Conservation (phyloP, 805 yeast species). For the Yarrowia sp. region DNA sequence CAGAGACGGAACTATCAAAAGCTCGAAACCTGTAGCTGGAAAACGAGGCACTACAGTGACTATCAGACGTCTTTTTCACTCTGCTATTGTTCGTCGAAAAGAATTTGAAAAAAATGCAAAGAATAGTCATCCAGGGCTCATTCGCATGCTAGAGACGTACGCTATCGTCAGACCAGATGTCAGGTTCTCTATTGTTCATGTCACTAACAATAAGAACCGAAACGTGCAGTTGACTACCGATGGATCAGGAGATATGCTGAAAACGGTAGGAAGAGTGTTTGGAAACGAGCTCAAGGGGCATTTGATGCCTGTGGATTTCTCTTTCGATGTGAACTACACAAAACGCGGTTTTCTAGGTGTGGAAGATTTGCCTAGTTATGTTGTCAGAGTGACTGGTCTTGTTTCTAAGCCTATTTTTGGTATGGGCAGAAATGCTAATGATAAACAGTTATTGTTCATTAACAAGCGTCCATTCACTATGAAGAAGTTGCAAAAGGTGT, state of each 20-base stretch:
- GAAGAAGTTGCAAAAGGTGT: slow-evolving; percentile 52
- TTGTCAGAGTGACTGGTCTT: slow-evolving; percentile 50
- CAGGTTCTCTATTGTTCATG: slow-evolving; percentile 60
- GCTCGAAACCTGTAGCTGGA: slow-evolving; percentile 47
- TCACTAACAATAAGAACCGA: slow-evolving; percentile 47
- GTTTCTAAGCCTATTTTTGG: slow-evolving; percentile 81
- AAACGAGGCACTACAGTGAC: slow-evolving; percentile 66
- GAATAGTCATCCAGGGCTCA: slow-evolving; percentile 69
- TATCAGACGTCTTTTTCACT: slow-evolving; percentile 59
- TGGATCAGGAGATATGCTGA: slow-evolving; percentile 48
- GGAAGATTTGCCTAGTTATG: slow-evolving; percentile 1
- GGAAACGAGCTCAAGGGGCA: slow-evolving; percentile 67
- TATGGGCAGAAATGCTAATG: slow-evolving; percentile 65
- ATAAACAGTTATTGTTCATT: slow-evolving; percentile 71
- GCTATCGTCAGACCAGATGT: slow-evolving; percentile 58
- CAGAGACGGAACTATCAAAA: slow-evolving; percentile 50
- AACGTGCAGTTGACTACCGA: slow-evolving; percentile 57
- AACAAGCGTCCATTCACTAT: slow-evolving; percentile 73
- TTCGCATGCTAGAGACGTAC: slow-evolving; percentile 63
- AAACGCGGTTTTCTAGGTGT: background rate
- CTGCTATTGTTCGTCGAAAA: slow-evolving; percentile 77
- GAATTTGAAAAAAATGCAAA: slow-evolving; percentile 66
- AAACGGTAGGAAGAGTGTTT: slow-evolving; percentile 64
- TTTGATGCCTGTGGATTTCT: slow-evolving; percentile 50
- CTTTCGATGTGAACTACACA: slow-evolving; percentile 23